Evolutionary conservation across 371 early-diverging fungal species (phyloP), one percentile per base, ranked within the genome.

Genomic region (Mortierella sp.): DNA sequence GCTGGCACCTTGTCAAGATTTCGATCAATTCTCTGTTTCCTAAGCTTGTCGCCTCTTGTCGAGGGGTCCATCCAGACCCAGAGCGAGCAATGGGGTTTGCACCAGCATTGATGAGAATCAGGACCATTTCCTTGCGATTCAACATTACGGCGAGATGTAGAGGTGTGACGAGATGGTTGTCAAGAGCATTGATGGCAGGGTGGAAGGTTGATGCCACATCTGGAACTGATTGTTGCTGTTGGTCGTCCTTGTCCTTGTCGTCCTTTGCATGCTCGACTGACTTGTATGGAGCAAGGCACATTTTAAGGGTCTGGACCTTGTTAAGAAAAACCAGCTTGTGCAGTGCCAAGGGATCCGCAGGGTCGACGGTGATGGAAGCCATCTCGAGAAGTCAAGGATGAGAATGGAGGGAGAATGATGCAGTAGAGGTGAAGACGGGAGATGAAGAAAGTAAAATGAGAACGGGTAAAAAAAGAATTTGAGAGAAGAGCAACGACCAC

Each of bases 81-180:
- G 81, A 80, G 36, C 81, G 81, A 57, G 64, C 68, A 48, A 80
- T 16, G 5, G 81, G 81, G 59, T 80, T 80, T 6, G 81, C 84
- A 3, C 81, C 84, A 0, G 76, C 71, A 28, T 76, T 53, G n/a
- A 84, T 63, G 1, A 84, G 69, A 19, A 84, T 40, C 11, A 28
- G 13, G 53, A 84, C 76, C 45, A 69, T 66, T 4, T 78, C 80
- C 50, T 70, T 80, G 47, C 80, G 76, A 19, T 70, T 68, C 6
- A 75, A 70, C 84, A 84, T 84, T 32, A 84, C 72, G 10, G 84
- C 84, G 21, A 84, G 67, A 65, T 84, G 84, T 19, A 84, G 65
- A 1, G 84, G 76, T 0, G 84, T 72, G 32, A 60, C 76, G 36
- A 76, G 68, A 65, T 79, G 75, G 28, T 76, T 64, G 64, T 84